Evolutionary conservation across 805 yeast species (phyloP).

Genomic region (Candida ponderosae): DNA sequence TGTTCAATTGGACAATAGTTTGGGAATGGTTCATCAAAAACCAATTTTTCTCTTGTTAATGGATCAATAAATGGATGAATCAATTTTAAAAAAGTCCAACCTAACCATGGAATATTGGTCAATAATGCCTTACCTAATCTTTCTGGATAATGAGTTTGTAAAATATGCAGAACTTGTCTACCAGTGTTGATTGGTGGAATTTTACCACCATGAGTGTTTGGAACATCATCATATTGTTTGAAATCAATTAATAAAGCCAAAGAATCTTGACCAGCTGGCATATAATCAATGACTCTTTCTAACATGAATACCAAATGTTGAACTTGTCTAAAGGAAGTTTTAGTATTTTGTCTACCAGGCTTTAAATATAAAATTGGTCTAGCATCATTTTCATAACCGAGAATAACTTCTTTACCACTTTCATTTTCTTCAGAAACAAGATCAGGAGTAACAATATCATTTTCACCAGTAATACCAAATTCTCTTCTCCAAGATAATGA

Average conservation of each 20-base stretch:
- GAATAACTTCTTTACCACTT: constrained; percentile 85
- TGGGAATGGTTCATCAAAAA: constrained; percentile 82
- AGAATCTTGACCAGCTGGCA: constrained; percentile 96
- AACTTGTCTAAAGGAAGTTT: constrained; percentile 84
- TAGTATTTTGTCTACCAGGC: constrained; percentile 95
- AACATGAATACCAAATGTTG: constrained; percentile 90
- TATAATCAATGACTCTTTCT: constrained; percentile 85
- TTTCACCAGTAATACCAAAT: constrained; percentile 64
- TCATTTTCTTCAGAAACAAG: constrained; percentile 62
- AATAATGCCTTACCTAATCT: constrained; percentile 82
- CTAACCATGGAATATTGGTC: constrained; percentile 90
- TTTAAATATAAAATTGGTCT: constrained; percentile 90
- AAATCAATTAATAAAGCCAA: constrained; percentile 88
- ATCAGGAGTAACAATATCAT: constrained; percentile 47
- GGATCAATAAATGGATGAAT: constrained; percentile 97
- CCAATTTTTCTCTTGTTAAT: constrained; percentile 85
- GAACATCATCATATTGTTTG: constrained; percentile 57
- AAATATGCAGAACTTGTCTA: constrained; percentile 83
- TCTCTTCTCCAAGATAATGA: constrained; percentile 92
- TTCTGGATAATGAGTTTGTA: constrained; percentile 97
- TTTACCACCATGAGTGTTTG: constrained; percentile 48
- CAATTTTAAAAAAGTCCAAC: constrained; percentile 84
- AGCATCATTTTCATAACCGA: constrained; percentile 84
- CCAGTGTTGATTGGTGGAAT: constrained; percentile 85
- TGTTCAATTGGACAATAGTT: constrained; percentile 77